phyloP scores from a whole-genome alignment of 108 stramenopile genomes.

The Skeletonema tropicum region DNA sequence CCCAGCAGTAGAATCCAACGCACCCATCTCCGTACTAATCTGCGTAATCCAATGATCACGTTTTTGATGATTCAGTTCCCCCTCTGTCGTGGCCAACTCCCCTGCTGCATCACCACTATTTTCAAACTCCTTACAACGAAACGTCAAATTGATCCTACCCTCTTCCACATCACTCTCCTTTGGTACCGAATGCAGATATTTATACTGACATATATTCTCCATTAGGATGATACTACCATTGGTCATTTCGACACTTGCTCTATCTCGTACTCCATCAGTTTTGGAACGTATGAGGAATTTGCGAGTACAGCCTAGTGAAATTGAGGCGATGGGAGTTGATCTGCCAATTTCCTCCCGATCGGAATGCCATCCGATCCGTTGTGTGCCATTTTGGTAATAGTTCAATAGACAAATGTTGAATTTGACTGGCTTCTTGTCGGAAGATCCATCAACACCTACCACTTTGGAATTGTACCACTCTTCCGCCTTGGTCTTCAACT shows the following conservation, averaged over 20 bases:
- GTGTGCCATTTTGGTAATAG: conserved; percentile 66
- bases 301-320: conserved; percentile 64
- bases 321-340: conserved; percentile 67
- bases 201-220: conserved; percentile 67
- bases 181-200: conserved; percentile 66
- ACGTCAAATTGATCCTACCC: conserved; percentile 75
- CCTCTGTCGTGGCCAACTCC: conserved; percentile 39
- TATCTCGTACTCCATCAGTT: conserved; percentile 53
- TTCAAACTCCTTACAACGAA: conserved; percentile 62
- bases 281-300: conserved; percentile 63
- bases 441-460: neutral
- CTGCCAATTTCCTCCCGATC: conserved; percentile 77
- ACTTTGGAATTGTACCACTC: conserved; percentile 64
- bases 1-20: conserved; percentile 19
- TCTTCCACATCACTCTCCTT: conserved; percentile 49
- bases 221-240: conserved; percentile 60
- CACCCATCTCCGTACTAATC: conserved; percentile 35
- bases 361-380: conserved; percentile 78
- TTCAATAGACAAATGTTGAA: conserved; percentile 81
- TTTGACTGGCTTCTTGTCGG: conserved; percentile 23
- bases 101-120: neutral
- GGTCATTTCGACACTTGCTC: conserved; percentile 45
- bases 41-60: conserved; percentile 59
- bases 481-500: conserved; percentile 44
- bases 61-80: conserved; percentile 60